A percentile compares a stretch with the other conserved stretches of the same genome.
Evolutionary conservation across 768 basidiomycete genomes (phyloP).

Genomic region (Trametes cubensis): DNA sequence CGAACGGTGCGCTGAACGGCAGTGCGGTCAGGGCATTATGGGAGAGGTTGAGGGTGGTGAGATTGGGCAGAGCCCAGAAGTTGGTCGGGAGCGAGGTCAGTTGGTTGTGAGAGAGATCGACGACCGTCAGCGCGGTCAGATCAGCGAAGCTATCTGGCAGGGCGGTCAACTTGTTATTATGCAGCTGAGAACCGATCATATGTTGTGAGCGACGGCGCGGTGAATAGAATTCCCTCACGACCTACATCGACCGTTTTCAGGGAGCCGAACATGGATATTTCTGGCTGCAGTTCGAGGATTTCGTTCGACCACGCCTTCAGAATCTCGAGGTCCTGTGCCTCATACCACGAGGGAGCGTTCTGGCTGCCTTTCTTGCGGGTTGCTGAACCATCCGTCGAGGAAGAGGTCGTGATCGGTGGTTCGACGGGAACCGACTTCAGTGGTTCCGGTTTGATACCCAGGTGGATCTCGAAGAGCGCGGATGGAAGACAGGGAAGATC

Average conservation of each 20-base stretch:
- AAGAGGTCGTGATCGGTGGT: slow-evolving; percentile 48
- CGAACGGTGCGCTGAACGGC: slow-evolving; percentile 65
- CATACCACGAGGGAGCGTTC: slow-evolving; percentile 71
- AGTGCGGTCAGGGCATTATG: slow-evolving; percentile 66
- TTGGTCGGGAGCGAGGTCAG: slow-evolving; percentile 63
- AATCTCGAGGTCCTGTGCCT: slow-evolving; percentile 75
- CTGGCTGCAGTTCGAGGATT: slow-evolving; percentile 76
- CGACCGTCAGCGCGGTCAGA: slow-evolving; percentile 60
- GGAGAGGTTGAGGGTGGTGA: slow-evolving; percentile 69
- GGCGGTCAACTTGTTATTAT: slow-evolving; percentile 66
- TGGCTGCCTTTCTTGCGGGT: slow-evolving; percentile 42
- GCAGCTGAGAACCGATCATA: slow-evolving; percentile 51
- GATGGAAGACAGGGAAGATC: slow-evolving; percentile 74
- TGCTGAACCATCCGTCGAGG: slow-evolving; percentile 32
- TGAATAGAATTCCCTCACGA: slow-evolving; percentile 14
- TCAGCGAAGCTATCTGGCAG: slow-evolving; percentile 72
- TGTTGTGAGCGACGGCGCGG: slow-evolving; percentile 8
- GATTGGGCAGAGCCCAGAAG: slow-evolving; percentile 68
- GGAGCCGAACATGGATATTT: slow-evolving; percentile 83
- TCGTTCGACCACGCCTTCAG: slow-evolving; percentile 83
- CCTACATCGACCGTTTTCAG: slow-evolving; percentile 79
- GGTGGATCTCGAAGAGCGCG: slow-evolving; percentile 77
- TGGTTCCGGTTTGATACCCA: slow-evolving; percentile 72
- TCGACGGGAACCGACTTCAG: slow-evolving; percentile 67
- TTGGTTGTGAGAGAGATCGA: slow-evolving; percentile 77